A percentile compares a stretch with the other conserved stretches of the same genome.
phyloP scores from a whole-genome alignment of 352 stramenopile species.

The Globisporangium iwayamae region DNA sequence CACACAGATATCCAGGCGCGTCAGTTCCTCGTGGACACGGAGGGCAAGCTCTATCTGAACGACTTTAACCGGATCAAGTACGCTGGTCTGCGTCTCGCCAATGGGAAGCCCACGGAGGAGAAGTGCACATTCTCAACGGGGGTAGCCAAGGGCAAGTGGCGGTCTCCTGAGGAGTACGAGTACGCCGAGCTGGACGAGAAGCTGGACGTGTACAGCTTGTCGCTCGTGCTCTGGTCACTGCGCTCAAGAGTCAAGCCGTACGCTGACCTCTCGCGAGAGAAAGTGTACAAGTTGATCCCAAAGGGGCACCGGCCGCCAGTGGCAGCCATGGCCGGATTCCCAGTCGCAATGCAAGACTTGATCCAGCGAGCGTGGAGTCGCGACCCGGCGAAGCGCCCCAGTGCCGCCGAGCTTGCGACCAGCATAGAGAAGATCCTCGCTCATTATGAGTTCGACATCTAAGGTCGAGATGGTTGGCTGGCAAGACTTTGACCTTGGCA shows the following conservation, averaged over 20 bases:
- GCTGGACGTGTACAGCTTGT: conserved; percentile 68
- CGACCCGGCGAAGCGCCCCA: conserved; percentile 46
- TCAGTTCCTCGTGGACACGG: conserved; percentile 69
- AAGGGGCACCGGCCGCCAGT: conserved; percentile 40
- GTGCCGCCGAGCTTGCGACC: conserved; percentile 37
- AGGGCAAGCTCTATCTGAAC: conserved; percentile 61
- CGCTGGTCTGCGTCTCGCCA: conserved; percentile 34
- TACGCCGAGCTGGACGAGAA: conserved; percentile 45
- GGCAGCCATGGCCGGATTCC: conserved; percentile 52
- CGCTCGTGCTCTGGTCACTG: conserved; percentile 63
- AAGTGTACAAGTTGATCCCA: conserved; percentile 59
- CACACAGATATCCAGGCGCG: conserved; percentile 79
- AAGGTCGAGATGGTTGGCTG: neutral
- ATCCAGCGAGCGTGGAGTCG: conserved; percentile 50
- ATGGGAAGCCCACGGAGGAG: conserved; percentile 29
- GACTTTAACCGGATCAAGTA: conserved; percentile 85
- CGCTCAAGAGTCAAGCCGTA: conserved; percentile 49
- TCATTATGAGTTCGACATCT: conserved; percentile 21
- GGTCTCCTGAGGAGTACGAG: conserved; percentile 70
- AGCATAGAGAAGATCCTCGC: conserved; percentile 54
- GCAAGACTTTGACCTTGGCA: too few species aligned
- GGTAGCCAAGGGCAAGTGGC: conserved; percentile 78
- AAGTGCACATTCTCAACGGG: conserved; percentile 61
- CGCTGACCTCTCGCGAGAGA: conserved; percentile 29
- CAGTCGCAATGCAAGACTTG: conserved; percentile 58